Evolutionary conservation across 345 rosid species (phyloP), one percentile per base, ranked within the genome.

Genomic region (Camelina sativa): DNA sequence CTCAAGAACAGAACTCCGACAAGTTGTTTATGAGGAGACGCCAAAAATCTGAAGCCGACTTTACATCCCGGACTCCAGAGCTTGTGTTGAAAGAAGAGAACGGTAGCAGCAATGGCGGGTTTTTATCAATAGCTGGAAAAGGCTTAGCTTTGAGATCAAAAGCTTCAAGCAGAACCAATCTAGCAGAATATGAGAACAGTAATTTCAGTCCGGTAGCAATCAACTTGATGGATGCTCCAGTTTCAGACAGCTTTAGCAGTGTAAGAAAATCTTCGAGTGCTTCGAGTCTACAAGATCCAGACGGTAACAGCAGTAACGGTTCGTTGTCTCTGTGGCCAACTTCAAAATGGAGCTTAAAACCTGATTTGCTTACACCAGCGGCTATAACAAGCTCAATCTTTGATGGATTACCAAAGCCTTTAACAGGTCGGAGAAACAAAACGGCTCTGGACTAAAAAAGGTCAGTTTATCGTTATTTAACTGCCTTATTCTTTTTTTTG

Each of bases 181-280:
- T 67, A 22, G 77, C 79, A 41, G 91, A 88, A 38, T 62, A 82
- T 11, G 88, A 83, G 58, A 72, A 53, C 22, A 8, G 74, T 8
- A 73, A 72, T 54, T 47, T 69, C 70, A 76, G 16, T 51, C 77
- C 84, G 0, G 72, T 73, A 40, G 84, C 85, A 15, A 81, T 78
- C 12, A 90, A 84, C 76, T 61, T 78, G 69, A 78, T 78, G 81
- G 81, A 78, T 72, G 65, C 61, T 13, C 50, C 73, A 47, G 76
- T 78, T 5, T 58, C 79, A 5, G 87, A 88, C 53, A 82, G 78
- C 63, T 67, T 80, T 11, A 30, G 58, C 51, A 80, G 46, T 6
- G 88, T 95, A 62, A 88, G 87, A 79, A 95, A 90, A 76, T 95
- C 98, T 1, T 89, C 96, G 34, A 95, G 99, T 83, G 84, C 97